Evolutionary conservation across 2,329 filamentous ascomycete genomes (phyloP).

Genomic region (Xylaria sp.): DNA sequence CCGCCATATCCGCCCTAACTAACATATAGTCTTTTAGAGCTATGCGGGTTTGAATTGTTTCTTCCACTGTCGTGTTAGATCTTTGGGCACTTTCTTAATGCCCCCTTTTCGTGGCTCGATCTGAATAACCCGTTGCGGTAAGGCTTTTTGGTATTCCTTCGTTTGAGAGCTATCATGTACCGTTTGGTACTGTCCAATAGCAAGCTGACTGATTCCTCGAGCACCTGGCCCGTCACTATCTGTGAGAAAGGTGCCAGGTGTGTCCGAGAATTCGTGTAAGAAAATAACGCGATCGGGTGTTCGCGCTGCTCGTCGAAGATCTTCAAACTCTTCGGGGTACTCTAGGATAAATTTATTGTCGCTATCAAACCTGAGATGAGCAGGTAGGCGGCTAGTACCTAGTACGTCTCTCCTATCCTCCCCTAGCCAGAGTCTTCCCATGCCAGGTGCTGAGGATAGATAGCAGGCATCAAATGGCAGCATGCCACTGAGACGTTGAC

Average conservation of each 20-base stretch:
- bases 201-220: constrained; percentile 34
- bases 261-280: constrained; percentile 27
- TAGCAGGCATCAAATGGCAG: constrained; percentile 52
- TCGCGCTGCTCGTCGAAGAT: constrained; percentile 23
- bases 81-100: constrained; percentile 6
- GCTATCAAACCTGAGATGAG: constrained; percentile 39
- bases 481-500: constrained; percentile 48
- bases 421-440: constrained; percentile 47
- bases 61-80: constrained; percentile 13
- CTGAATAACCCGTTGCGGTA: constrained; percentile 4
- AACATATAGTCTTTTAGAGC: not conserved
- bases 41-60: not conserved
- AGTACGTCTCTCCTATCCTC: constrained; percentile 52
- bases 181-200: constrained; percentile 20
- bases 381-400: constrained; percentile 48
- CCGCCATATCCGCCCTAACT: not conserved
- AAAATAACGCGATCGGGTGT: constrained; percentile 41
- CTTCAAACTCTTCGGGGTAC: constrained; percentile 31
- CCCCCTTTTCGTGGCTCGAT: constrained; percentile 35
- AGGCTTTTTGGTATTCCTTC: not conserved
- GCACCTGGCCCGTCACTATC: constrained; percentile 31
- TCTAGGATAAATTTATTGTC: constrained; percentile 29
- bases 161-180: not conserved
- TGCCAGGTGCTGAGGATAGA: constrained; percentile 47
- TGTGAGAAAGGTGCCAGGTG: constrained; percentile 14